Conservation (phyloP, 768 basidiomycete genomes). For the Boletus sp. region DNA sequence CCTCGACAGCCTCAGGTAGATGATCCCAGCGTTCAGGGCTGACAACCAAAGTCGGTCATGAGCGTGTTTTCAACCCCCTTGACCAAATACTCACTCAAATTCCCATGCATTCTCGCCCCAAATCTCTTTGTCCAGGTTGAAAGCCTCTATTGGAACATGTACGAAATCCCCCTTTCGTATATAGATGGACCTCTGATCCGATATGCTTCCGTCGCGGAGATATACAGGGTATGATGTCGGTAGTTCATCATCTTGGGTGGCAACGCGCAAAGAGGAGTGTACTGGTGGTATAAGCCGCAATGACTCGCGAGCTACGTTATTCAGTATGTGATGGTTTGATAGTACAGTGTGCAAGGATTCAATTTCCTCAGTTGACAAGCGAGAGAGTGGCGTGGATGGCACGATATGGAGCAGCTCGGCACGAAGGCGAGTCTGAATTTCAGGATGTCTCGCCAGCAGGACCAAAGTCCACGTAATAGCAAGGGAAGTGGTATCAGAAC, state of each 20-base stretch:
- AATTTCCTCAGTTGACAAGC: constrained; percentile 61
- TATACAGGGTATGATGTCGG: constrained; percentile 67
- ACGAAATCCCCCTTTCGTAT: constrained; percentile 70
- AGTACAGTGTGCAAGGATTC: constrained; percentile 55
- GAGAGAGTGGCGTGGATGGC: constrained; percentile 39
- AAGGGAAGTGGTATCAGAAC: constrained; percentile 83
- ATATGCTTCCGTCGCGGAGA: constrained; percentile 43
- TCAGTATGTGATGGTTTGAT: constrained; percentile 62
- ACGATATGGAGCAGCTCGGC: constrained; percentile 55
- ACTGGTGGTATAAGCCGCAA: constrained; percentile 79
- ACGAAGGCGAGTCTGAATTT: constrained; percentile 67
- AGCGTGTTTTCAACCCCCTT: not conserved
- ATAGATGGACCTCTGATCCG: constrained; percentile 40
- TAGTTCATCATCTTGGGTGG: constrained; percentile 72
- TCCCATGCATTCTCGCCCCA: constrained; percentile 84
- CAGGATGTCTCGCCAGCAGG: constrained; percentile 64
- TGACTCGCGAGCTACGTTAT: constrained; percentile 73
- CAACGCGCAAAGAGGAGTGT: constrained; percentile 77
- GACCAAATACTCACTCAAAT: constrained; percentile 55
- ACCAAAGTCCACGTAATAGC: constrained; percentile 83
- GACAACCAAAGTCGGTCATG: not conserved
- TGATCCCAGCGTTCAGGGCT: constrained; percentile 83
- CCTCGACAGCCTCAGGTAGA: constrained; percentile 63
- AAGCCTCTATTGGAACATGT: constrained; percentile 75
- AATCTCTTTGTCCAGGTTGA: constrained; percentile 71